phyloP scores from a whole-genome alignment of 805 yeast species.

The Millerozyma acaciae region DNA sequence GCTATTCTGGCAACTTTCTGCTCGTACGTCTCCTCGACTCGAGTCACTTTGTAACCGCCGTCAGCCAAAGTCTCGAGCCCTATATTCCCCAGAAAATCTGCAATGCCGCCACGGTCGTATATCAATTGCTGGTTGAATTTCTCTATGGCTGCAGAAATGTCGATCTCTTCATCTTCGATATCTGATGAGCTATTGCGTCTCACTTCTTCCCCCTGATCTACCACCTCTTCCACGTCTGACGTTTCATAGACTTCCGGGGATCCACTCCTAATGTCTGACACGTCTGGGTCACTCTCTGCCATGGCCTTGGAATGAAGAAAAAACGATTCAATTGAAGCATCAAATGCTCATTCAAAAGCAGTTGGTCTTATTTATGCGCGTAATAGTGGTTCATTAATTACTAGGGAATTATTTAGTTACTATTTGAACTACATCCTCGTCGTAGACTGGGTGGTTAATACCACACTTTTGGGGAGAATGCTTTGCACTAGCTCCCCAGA shows the following conservation, averaged over 20 bases:
- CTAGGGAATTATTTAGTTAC: conserved; percentile 60
- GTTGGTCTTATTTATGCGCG: conserved; percentile 4
- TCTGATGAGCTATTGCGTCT: too few species aligned
- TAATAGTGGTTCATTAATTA: conserved; percentile 1
- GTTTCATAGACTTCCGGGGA: conserved; percentile 43
- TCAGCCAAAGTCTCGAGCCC: conserved; percentile 9
- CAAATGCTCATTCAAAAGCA: too few species aligned
- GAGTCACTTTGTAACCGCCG: conserved; percentile 21
- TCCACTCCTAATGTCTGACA: conserved; percentile 19
- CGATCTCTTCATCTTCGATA: conserved; percentile 12
- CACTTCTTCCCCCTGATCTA: conserved; percentile 4
- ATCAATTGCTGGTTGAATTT: conserved; percentile 23
- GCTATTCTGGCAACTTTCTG: conserved; percentile 37
- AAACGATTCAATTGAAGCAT: too few species aligned
- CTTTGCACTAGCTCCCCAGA: conserved; percentile 95
- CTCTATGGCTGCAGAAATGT: conserved; percentile 14
- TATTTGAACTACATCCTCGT: conserved; percentile 91
- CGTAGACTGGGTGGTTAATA: conserved; percentile 72
- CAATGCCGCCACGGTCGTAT: conserved; percentile 20
- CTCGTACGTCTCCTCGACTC: conserved; percentile 31
- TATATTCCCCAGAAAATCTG: conserved; percentile 37
- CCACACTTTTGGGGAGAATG: conserved; percentile 98
- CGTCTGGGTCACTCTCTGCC: conserved; percentile 10
- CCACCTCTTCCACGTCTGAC: conserved; percentile 35
- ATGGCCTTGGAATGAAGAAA: too few species aligned